Base-by-base conservation (phyloP, 108 stramenopile species). In the Parmales sp. region DNA sequence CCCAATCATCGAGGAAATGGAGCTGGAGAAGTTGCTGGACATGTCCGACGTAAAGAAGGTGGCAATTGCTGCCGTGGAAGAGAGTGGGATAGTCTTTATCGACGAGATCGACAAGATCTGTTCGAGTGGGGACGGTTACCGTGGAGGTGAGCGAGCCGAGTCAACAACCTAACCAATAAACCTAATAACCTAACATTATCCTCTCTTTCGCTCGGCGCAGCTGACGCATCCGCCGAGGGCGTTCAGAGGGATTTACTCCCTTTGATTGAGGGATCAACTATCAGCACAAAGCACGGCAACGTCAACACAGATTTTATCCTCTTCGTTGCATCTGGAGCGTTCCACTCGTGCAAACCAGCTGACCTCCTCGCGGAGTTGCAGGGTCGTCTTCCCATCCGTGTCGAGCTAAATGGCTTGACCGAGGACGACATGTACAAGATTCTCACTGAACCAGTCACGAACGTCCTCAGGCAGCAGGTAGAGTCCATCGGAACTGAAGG, bases 41-140 rank as follows among this genome's bases (percentile, higher is more conserved):
- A 89, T 76, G 66, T 78, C 91, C 0, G 92, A 96, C 60, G 64
- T 97, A 16, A 87, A 87, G 60, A 93, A 94, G 75, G 91, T 93
- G 69, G 98, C 98, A 0, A 79, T 99, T 51, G 64, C 82, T 13
- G 87, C 95, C 19, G 98, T 94, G 29, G 96, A 98, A 72, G 90
- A 99, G 78, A 82, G 78, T 37, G 98, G 98, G 11, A 97, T 99
- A 71, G 98, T 99, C 45, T 96, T 99, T 75, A 95, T 99, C 70
- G 98, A 99, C 81, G 98, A 99, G 76, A 97, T 99, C 46, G 95
- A 99, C 73, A 99, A 99, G 72, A 95, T 99, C 65, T 89, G 90
- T 60, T 84, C 87, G 9, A 81, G 86, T 41, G 82, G 86, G 74
- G 89, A 93, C 73, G 79, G 75, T 63, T 84, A 86, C 26, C 76